Conservation (phyloP, 257 asterid genomes). For the Salvia splendens region DNA sequence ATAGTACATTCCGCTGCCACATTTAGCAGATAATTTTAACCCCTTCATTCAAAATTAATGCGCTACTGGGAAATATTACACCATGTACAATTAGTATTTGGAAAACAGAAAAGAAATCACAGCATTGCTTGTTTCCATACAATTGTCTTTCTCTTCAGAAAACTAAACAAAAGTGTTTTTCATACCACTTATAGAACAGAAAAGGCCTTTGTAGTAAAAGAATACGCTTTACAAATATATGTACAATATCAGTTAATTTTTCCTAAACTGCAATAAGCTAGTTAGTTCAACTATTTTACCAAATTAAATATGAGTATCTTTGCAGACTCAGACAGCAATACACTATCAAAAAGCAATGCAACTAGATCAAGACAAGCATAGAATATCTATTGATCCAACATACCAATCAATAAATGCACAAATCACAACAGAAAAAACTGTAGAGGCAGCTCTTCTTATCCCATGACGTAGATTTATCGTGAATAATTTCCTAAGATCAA, state of each 20-base stretch:
- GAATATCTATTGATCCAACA: slow-evolving; percentile 3
- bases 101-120: slow-evolving; percentile 13
- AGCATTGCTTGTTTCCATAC: background rate
- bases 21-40: slow-evolving; percentile 15
- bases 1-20: slow-evolving; percentile 10
- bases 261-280: background rate
- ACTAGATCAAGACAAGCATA: background rate
- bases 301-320: background rate
- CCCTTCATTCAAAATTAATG: background rate
- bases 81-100: background rate
- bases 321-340: background rate
- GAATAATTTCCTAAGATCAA: slow-evolving; percentile 10
- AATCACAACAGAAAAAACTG: background rate
- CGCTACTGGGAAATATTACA: slow-evolving; percentile 3
- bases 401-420: slow-evolving; percentile 18
- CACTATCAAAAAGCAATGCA: background rate
- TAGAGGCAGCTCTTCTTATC: background rate
- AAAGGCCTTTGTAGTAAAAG: background rate
- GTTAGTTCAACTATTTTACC: background rate
- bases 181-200: background rate
- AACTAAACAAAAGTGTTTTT: background rate
- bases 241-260: background rate
- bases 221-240: no score
- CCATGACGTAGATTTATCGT: background rate
- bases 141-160: background rate